Conservation (phyloP, 805 yeast species). For the Torulaspora delbrueckii region DNA sequence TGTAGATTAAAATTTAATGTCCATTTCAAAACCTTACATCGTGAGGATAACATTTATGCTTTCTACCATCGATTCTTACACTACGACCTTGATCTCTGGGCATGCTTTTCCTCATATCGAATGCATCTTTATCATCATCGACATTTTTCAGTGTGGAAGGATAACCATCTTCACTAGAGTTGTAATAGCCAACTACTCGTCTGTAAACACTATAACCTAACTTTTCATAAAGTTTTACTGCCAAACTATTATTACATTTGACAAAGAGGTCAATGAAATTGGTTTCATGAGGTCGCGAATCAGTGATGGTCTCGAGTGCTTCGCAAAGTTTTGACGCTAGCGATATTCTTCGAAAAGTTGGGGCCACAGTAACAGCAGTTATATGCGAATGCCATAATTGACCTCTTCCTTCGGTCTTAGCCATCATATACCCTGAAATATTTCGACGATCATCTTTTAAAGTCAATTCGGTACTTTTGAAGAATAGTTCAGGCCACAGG, state of each 20-base stretch:
- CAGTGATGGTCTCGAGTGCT: conserved; percentile 67
- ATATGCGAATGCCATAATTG: conserved; percentile 95
- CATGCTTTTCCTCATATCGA: conserved; percentile 72
- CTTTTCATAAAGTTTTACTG: conserved; percentile 76
- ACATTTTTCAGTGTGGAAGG: conserved; percentile 38
- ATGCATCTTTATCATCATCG: conserved; percentile 77
- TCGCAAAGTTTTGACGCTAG: conserved; percentile 76
- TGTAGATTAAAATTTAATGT: conserved; percentile 8
- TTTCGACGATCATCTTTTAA: conserved; percentile 30
- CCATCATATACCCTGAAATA: conserved; percentile 81
- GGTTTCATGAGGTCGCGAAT: conserved; percentile 71
- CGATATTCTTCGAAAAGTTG: conserved; percentile 77
- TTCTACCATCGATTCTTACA: conserved; percentile 56
- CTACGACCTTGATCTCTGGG: conserved; percentile 52
- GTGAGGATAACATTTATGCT: conserved; percentile 56
- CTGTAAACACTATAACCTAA: conserved; percentile 81
- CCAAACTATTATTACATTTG: conserved; percentile 75
- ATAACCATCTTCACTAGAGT: conserved; percentile 45
- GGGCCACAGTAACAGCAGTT: conserved; percentile 88
- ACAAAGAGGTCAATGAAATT: conserved; percentile 90
- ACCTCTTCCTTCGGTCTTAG: conserved; percentile 85
- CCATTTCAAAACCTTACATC: conserved; percentile 51
- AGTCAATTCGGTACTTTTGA: conserved; percentile 56
- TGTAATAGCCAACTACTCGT: conserved; percentile 86
- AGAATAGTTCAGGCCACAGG: conserved; percentile 85